These are phyloP conservation scores for Boletus fagicola DNA, from an alignment of 768 basidiomycete genomes.

Conservation along the genomic window DNA sequence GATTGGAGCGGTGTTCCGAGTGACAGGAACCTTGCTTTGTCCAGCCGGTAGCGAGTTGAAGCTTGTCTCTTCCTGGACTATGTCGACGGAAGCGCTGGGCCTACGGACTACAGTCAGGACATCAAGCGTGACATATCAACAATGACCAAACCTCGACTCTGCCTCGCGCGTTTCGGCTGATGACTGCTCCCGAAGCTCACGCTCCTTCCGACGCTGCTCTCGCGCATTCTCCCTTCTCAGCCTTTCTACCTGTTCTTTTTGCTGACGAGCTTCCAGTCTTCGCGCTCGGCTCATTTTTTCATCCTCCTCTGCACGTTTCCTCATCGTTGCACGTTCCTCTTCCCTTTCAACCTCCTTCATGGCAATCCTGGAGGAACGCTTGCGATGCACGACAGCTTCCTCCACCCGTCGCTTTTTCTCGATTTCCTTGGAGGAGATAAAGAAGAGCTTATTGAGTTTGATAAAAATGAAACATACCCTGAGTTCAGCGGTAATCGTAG, in stretches of 20 bases:
- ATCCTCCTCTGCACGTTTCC: slow-evolving; percentile 60
- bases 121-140: not conserved
- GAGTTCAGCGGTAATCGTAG: slow-evolving; percentile 64
- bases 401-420: slow-evolving; percentile 62
- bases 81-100: slow-evolving; percentile 1
- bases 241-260: slow-evolving; percentile 57
- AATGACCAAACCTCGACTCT: slow-evolving; percentile 14
- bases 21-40: slow-evolving; percentile 6
- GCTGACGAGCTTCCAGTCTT: slow-evolving; percentile 53
- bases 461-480: slow-evolving; percentile 41
- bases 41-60: not conserved
- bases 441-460: not conserved
- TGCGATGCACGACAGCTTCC: slow-evolving; percentile 78
- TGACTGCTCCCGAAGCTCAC: slow-evolving; percentile 32
- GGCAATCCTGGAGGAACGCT: slow-evolving; percentile 88
- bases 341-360: slow-evolving; percentile 78
- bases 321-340: slow-evolving; percentile 60
- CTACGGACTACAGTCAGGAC: slow-evolving; percentile 21
- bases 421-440: slow-evolving; percentile 47
- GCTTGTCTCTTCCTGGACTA: not conserved
- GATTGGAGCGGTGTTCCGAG: slow-evolving; percentile 1
- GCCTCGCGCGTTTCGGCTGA: slow-evolving; percentile 11
- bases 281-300: slow-evolving; percentile 65
- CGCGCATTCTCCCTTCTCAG: slow-evolving; percentile 56
- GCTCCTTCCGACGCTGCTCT: slow-evolving; percentile 45